phyloP scores from a whole-genome alignment of 139 green algal species.

The Chlorella sp. region DNA sequence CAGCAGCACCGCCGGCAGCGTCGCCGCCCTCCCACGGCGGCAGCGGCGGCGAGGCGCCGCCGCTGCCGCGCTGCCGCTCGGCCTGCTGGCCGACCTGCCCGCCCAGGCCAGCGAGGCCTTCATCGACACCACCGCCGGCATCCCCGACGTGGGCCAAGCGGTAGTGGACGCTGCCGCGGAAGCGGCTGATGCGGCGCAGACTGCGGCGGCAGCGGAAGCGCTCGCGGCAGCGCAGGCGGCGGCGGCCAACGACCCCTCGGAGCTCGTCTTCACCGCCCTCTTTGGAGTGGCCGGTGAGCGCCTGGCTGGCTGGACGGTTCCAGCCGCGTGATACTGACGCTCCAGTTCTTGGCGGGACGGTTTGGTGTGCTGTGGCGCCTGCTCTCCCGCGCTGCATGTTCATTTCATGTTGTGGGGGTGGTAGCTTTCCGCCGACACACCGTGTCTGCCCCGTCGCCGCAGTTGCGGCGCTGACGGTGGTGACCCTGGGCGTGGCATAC shows the following conservation, averaged over 20 bases:
- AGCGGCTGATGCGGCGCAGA: background rate
- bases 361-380: no score
- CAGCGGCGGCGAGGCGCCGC: background rate
- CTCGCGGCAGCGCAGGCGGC: background rate
- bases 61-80: no score
- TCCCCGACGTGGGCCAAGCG: background rate
- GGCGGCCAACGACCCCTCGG: background rate
- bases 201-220: background rate
- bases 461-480: conserved; percentile 41
- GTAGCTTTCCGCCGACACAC: no score
- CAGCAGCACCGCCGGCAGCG: background rate
- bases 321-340: no score
- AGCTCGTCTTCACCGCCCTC: conserved; percentile 46
- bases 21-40: background rate
- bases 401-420: no score
- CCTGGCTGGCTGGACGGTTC: background rate
- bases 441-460: background rate
- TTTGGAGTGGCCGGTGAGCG: conserved; percentile 32
- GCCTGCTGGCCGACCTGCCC: background rate
- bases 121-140: background rate
- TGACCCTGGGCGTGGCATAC: conserved; percentile 57
- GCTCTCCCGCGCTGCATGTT: no score
- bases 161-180: background rate
- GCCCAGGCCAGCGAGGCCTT: background rate
- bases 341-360: no score